Conservation (phyloP, 2,329 filamentous ascomycete species). For the Penicillium janthinellum region DNA sequence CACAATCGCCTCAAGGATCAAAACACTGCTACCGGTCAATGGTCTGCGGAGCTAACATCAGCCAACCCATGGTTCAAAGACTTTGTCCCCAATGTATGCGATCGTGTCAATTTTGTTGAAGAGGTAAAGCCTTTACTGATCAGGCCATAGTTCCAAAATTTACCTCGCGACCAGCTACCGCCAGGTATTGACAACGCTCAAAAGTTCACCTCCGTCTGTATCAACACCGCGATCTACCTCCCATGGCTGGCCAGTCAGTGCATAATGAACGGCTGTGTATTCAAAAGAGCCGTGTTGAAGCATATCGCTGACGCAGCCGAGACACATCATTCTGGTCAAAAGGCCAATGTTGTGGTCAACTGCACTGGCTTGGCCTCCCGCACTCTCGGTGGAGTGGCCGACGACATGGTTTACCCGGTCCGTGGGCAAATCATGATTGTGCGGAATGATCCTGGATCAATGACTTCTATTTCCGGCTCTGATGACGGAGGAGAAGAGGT, state of each 20-base stretch:
- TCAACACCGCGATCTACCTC: conserved; percentile 7
- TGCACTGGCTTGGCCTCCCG: conserved; percentile 75
- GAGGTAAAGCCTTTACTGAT: background rate
- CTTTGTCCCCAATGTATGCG: conserved; percentile 2
- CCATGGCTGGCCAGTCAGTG: conserved; percentile 3
- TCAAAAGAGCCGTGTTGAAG: background rate
- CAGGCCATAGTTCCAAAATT: background rate
- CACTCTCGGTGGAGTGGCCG: conserved; percentile 77
- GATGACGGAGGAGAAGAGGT: conserved; percentile 72
- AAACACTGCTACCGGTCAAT: conserved; percentile 1
- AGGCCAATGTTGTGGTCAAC: conserved; percentile 73
- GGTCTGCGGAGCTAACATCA: conserved; percentile 5
- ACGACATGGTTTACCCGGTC: conserved; percentile 69
- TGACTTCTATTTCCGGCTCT: conserved; percentile 69
- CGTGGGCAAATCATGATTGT: conserved; percentile 83
- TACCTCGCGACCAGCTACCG: conserved; percentile 1
- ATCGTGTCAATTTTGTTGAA: background rate
- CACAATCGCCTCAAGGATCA: conserved; percentile 6
- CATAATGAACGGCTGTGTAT: conserved; percentile 3
- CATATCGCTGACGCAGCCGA: conserved; percentile 3
- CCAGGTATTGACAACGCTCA: conserved; percentile 3
- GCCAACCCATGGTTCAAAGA: conserved; percentile 6
- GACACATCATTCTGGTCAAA: conserved; percentile 1
- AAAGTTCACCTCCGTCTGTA: conserved; percentile 35
- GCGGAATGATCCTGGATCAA: conserved; percentile 69